Evolutionary conservation across 139 green algal genomes (phyloP), one percentile per base, ranked within the genome.

Genomic region (Ostreobium quekettii): DNA sequence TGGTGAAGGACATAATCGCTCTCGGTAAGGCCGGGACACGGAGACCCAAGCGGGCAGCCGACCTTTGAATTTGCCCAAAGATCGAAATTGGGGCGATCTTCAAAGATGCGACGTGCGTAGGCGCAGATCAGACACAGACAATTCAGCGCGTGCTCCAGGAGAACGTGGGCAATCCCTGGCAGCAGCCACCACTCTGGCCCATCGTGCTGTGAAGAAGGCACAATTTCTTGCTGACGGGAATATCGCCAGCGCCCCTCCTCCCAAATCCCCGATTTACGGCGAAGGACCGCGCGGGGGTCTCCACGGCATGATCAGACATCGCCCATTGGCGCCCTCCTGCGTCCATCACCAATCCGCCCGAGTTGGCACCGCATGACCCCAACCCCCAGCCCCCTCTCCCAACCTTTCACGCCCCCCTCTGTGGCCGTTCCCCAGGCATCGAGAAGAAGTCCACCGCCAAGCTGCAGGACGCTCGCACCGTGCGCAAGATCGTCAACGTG

Each of bases 371-470:
- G n/a, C n/a, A n/a, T n/a, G n/a, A 30, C 29, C 37, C 61, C 2
- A 4, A 2, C 15, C n/a, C 48, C 19, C 24, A 47, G 11, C 57
- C 26, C 56, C 1, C 30, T 33, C 57, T 4, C 26, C 66, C 5
- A n/a, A n/a, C 15, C 7, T 36, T 36, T 6, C 36, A 38, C 24
- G 42, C 15, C 42, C 19, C 19, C 15, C 11, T 11, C 42, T 53
- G 42, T 26, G 42, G 15, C 11, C 42, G 19, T 26, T 53, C 46
- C 48, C 29, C 75, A 90, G 89, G 82, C 4, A 91, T 97, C 32
- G 95, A 99, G 80, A 94, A 93, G 68, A 98, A 98, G 76, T 83
- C 87, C 3, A 85, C 90, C 19, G 94, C 93, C 5, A 97, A 97
- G 77, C 85, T 99, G 65, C 91, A 98, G 67, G 93, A 97, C 49